These are phyloP conservation scores for Linnemannia elongata DNA, from an alignment of 192 early-diverging fungal genomes.

Conservation along the genomic window DNA sequence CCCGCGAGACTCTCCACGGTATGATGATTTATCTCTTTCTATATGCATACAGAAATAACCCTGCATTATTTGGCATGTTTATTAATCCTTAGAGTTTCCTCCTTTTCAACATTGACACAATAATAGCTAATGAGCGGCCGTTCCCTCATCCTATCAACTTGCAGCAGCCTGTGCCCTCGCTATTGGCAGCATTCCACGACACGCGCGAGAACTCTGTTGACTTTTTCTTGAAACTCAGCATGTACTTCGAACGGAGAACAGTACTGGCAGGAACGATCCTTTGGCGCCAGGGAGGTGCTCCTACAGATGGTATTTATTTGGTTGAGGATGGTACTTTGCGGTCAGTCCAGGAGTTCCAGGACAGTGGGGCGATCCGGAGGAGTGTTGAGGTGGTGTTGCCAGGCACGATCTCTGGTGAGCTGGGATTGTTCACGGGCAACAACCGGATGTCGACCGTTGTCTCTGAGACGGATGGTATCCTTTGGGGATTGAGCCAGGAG, in stretches of 20 bases:
- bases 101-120: background rate
- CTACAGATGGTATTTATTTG: constrained; percentile 76
- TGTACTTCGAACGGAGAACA: constrained; percentile 75
- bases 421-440: constrained; percentile 79
- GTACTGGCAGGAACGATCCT: constrained; percentile 69
- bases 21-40: background rate
- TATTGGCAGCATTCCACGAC: constrained; percentile 77
- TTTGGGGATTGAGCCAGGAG: constrained; percentile 81
- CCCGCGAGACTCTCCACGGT: constrained; percentile 46
- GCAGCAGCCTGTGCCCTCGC: constrained; percentile 65
- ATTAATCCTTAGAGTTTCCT: background rate
- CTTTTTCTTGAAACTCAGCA: constrained; percentile 69
- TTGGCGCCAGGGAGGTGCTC: constrained; percentile 73
- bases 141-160: constrained; percentile 54
- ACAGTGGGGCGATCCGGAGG: constrained; percentile 32
- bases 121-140: constrained; percentile 35
- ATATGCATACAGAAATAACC: background rate
- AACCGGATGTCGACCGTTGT: constrained; percentile 71
- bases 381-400: constrained; percentile 88
- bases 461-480: constrained; percentile 71
- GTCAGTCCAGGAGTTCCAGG: constrained; percentile 55
- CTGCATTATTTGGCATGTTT: background rate
- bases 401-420: constrained; percentile 92
- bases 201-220: constrained; percentile 64
- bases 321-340: constrained; percentile 78